Conservation (phyloP, 768 basidiomycete species). For the Boletus vermiculosoides region DNA sequence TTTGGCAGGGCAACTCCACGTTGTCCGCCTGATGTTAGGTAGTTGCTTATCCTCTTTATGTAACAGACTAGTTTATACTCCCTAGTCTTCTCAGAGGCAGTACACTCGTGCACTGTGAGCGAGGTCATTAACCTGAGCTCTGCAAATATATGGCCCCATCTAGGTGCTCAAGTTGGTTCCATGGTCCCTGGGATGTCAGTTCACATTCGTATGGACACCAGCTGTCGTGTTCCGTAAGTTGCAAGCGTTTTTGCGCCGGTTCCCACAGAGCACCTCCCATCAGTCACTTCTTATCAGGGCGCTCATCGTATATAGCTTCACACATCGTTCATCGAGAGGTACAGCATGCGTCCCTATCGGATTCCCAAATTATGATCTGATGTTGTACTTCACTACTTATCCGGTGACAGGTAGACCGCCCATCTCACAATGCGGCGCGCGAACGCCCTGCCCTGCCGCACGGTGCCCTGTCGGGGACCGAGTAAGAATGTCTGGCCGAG, state of each 20-base stretch:
- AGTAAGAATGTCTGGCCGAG: slow-evolving; percentile 13
- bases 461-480: slow-evolving; percentile 15
- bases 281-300: slow-evolving; percentile 51
- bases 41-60: slow-evolving; percentile 44
- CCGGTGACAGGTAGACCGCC: slow-evolving; percentile 26
- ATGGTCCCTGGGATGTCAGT: not conserved
- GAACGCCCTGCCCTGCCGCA: slow-evolving; percentile 1
- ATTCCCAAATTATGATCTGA: slow-evolving; percentile 27
- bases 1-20: slow-evolving; percentile 53
- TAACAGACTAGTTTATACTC: slow-evolving; percentile 28
- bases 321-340: slow-evolving; percentile 28
- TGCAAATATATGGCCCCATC: not conserved
- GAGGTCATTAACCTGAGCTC: not conserved
- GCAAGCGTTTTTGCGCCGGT: slow-evolving; percentile 11
- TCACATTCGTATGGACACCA: not conserved
- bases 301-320: slow-evolving; percentile 39
- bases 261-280: slow-evolving; percentile 42
- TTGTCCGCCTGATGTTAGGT: slow-evolving; percentile 61
- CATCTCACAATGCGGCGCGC: slow-evolving; percentile 12
- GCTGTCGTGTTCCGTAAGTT: slow-evolving; percentile 12
- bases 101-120: not conserved
- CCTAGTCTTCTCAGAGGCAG: slow-evolving; percentile 11
- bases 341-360: slow-evolving; percentile 32
- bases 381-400: slow-evolving; percentile 17
- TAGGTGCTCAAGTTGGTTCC: not conserved